Conservation (phyloP, 1,139 yeast genomes). For the Petasospora fabianii region DNA sequence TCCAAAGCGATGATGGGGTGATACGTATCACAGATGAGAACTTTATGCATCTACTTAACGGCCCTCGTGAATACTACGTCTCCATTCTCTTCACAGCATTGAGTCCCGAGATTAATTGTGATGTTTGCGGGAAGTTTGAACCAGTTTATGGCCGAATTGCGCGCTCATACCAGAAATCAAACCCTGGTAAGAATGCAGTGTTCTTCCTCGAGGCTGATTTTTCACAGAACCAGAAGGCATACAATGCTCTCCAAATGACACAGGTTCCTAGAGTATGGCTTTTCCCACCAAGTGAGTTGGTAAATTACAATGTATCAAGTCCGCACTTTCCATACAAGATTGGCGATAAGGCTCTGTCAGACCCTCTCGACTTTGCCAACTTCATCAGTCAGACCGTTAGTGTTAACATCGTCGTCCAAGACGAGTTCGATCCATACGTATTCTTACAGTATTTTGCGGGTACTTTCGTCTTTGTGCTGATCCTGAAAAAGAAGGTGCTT, state of each 20-base stretch:
- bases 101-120: constrained; percentile 37
- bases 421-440: constrained; percentile 37
- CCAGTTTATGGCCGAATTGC: constrained; percentile 40
- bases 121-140: constrained; percentile 39
- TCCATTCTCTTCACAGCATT: constrained; percentile 45
- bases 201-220: constrained; percentile 53
- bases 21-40: constrained; percentile 27
- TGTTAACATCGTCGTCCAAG: constrained; percentile 40
- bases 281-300: constrained; percentile 46
- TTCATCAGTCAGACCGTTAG: constrained; percentile 46
- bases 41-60: constrained; percentile 28
- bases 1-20: constrained; percentile 15
- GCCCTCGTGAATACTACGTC: constrained; percentile 40
- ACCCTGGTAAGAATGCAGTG: constrained; percentile 36
- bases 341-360: constrained; percentile 25
- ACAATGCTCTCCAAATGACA: constrained; percentile 39
- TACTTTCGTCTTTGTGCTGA: constrained; percentile 43
- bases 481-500: constrained; percentile 44
- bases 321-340: constrained; percentile 34
- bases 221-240: constrained; percentile 37
- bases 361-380: constrained; percentile 46
- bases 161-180: constrained; percentile 41
- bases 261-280: constrained; percentile 65
- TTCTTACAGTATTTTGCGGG: constrained; percentile 45
- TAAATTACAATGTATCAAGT: constrained; percentile 22